phyloP scores from a whole-genome alignment of 176 grass and related monocot genomes.

The Zizania latifolia region DNA sequence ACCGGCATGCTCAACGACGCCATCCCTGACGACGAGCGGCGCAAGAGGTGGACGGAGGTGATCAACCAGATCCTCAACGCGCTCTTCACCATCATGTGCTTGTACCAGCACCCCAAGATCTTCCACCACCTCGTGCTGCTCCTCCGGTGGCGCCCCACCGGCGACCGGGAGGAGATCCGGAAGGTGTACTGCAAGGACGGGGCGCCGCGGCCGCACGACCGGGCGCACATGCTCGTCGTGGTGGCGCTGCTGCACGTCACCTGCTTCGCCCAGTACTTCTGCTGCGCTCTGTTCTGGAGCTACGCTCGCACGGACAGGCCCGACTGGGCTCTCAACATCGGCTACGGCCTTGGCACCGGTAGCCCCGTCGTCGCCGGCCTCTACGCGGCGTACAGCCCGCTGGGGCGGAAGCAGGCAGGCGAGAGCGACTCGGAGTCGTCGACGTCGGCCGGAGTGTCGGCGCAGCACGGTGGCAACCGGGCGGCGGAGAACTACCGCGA shows the following conservation, averaged over 20 bases:
- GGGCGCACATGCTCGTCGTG: conserved; percentile 50
- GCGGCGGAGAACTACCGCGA: neutral
- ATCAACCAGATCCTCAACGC: conserved; percentile 93
- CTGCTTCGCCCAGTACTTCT: conserved; percentile 67
- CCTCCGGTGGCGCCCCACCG: conserved; percentile 52
- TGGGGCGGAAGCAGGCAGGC: conserved; percentile 37
- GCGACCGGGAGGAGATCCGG: conserved; percentile 45
- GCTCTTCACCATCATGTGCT: conserved; percentile 94
- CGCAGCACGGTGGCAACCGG: neutral
- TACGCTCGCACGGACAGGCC: conserved; percentile 48
- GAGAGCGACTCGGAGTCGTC: conserved; percentile 11
- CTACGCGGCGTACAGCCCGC: conserved; percentile 53
- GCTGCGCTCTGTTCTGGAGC: conserved; percentile 85
- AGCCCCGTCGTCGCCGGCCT: conserved; percentile 56
- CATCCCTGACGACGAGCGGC: conserved; percentile 53
- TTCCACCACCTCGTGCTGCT: conserved; percentile 77
- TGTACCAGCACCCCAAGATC: conserved; percentile 86
- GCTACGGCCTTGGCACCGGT: conserved; percentile 52
- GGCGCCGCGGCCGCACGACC: conserved; percentile 41
- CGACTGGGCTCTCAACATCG: conserved; percentile 64
- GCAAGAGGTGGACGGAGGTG: conserved; percentile 75
- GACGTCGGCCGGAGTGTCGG: neutral
- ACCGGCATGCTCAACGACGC: conserved; percentile 58
- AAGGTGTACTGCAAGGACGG: conserved; percentile 70
- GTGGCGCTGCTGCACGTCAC: conserved; percentile 65